Percentiles rank a stretch among this genome's conserved stretches.
Evolutionary conservation across 768 basidiomycete genomes (phyloP).

Genomic region (Albatrellus ellisii): DNA sequence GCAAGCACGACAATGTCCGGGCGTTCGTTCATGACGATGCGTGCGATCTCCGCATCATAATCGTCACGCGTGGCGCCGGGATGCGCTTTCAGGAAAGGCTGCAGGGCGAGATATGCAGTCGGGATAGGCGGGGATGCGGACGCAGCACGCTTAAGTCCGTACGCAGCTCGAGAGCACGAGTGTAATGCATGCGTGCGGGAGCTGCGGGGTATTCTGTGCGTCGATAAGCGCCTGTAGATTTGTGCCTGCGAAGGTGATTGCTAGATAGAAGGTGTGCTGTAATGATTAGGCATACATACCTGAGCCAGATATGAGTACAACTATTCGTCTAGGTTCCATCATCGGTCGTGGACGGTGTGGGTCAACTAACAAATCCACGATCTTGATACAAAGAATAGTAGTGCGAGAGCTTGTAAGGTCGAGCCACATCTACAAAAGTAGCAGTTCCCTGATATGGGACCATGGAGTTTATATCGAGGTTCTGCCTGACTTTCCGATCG

Average conservation of each 20-base stretch:
- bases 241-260: slow-evolving; percentile 41
- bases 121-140: slow-evolving; percentile 64
- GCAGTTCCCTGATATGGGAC: too few relatives aligned
- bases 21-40: slow-evolving; percentile 40
- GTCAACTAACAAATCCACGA: too few relatives aligned
- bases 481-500: too few relatives aligned
- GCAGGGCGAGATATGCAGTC: slow-evolving; percentile 71
- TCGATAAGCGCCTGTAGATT: slow-evolving; percentile 96
- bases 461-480: too few relatives aligned
- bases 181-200: slow-evolving; percentile 58
- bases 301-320: slow-evolving; percentile 56
- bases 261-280: background rate
- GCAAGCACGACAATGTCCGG: slow-evolving; percentile 92
- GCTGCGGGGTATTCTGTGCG: slow-evolving; percentile 59
- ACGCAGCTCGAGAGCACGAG: slow-evolving; percentile 82
- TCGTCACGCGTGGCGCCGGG: slow-evolving; percentile 57
- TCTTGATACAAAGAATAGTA: too few relatives aligned
- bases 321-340: slow-evolving; percentile 26
- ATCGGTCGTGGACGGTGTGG: too few relatives aligned
- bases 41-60: slow-evolving; percentile 76
- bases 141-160: slow-evolving; percentile 74
- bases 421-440: too few relatives aligned
- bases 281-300: slow-evolving; percentile 29
- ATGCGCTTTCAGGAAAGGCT: slow-evolving; percentile 66
- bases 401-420: too few relatives aligned